Evolutionary conservation across 2,329 filamentous ascomycete genomes (phyloP).

Genomic region (Fusarium sp.): DNA sequence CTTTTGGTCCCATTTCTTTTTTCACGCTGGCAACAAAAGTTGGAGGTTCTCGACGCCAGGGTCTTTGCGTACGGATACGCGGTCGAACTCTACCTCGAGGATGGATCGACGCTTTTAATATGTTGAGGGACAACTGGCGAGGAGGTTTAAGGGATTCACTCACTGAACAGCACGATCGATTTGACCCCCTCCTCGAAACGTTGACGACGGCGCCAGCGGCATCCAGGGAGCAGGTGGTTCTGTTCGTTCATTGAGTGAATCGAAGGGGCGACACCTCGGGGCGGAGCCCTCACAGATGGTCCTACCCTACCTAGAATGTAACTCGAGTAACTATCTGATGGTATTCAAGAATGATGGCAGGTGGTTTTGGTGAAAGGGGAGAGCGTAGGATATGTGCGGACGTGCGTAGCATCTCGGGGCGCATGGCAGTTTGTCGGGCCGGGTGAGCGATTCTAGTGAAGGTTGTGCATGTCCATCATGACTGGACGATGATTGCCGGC

Average conservation of each 20-base stretch:
- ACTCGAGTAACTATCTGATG: slow-evolving; percentile 45
- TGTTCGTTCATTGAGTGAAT: slow-evolving; percentile 38
- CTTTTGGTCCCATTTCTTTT: slow-evolving; percentile 32
- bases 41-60: slow-evolving; percentile 38
- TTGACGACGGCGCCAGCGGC: slow-evolving; percentile 29
- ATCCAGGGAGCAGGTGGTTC: slow-evolving; percentile 33
- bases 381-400: slow-evolving; percentile 34
- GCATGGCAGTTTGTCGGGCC: slow-evolving; percentile 18
- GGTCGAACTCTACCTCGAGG: slow-evolving; percentile 33
- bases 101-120: slow-evolving; percentile 39
- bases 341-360: slow-evolving; percentile 41
- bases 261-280: slow-evolving; percentile 28
- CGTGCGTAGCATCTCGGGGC: slow-evolving; percentile 36
- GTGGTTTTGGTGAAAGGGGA: slow-evolving; percentile 40
- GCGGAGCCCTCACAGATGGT: slow-evolving; percentile 28
- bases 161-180: slow-evolving; percentile 27
- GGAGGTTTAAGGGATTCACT: slow-evolving; percentile 28
- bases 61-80: slow-evolving; percentile 34
- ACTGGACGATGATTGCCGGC: slow-evolving; percentile 23
- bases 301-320: slow-evolving; percentile 45
- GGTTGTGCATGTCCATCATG: slow-evolving; percentile 15
- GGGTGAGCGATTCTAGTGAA: slow-evolving; percentile 24
- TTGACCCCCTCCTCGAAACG: slow-evolving; percentile 23
- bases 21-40: slow-evolving; percentile 40
- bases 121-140: slow-evolving; percentile 32